Evolutionary conservation across 306 rosid species (phyloP), one percentile per base, ranked within the genome.

Genomic region (Nissolia schottii): DNA sequence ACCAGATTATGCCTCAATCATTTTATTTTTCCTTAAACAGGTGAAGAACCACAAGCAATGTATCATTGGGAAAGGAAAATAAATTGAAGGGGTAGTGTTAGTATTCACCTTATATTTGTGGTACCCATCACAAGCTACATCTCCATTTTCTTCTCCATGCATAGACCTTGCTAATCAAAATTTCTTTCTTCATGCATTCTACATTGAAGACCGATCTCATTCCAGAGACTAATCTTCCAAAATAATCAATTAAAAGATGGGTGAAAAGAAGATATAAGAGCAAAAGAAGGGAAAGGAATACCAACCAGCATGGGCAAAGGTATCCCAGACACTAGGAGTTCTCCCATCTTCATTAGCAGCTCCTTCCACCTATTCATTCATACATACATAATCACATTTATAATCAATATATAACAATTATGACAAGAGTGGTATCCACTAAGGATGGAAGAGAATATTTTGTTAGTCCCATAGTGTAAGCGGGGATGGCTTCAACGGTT

Each of bases 281-380:
- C 0, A 20, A 62, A 11, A 11, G 43, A 37, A 0, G 9, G 18
- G 15, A 35, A 13, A 43, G n/a, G 18, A 43, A 43, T 43, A 43
- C 6, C 49, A 77, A 79, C 96, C 91, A 43, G 70, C 84, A 51
- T 87, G 82, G 0, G 88, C 84, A 45, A 29, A 82, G n/a, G 90
- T 82, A 64, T 89, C 96, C 92, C 86, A 87, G 27, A 91, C 84
- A 85, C 97, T 84, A 0, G 88, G 80, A 18, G 87, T 88, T 77
- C 95, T 88, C 23, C 92, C 92, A 68, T 91, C 97, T 75, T 91
- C 71, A 7, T 56, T 61, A 8, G 92, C 92, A 20, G 90, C 91
- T 24, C 97, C 97, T 62, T 91, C 97, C 58, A 87, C 90, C 96
- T 90, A 53, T 29, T 9, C 63, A 13, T 37, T n/a, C n/a, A 22